Base-by-base conservation (phyloP, 306 rosid species). In the Senna tora region DNA sequence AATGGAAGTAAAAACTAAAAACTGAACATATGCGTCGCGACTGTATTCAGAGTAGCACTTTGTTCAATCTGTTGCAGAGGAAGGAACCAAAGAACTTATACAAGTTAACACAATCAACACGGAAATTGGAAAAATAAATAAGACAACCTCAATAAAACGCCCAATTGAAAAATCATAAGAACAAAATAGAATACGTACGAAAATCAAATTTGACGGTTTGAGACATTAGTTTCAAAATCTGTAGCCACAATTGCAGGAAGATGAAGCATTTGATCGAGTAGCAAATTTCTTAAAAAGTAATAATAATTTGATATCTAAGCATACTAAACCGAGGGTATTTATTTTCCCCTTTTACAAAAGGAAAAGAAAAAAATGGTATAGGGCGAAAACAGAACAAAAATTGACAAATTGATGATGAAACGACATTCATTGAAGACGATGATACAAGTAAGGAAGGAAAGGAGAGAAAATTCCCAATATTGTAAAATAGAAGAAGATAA, bases 391-490 rank as follows among this genome's bases (percentile, higher is more conserved):
- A 17, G 5, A 69, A 57, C 60, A 69, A 15, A 41, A 63, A 58
- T 28, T 59, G 33, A 28, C 8, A 28, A 65, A 78, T 43, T 59
- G 80, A 15, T 65, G 67, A 75, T 43, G 49, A 62, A 62, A 72
- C 79, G 71, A 71, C 77, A 84, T 83, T 83, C 75, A 34, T 46
- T 53, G n/a, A 56, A 56, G 72, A 75, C 43, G 0, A 64, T 43
- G 11, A 42, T 43, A 34, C 53, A 25, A 25, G 1, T 25, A 1
- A 25, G 30, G 30, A 10, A 36, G 55, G 12, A 13, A 19, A 17
- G 9, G 60, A 47, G 50, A 64, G 12, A 41, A 14, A 11, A 65
- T 43, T 43, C 25, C 17, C 45, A 32, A 33, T 57, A 33, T 30
- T 25, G 17, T 72, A 25, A 42, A 20, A 62, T 2, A 15, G 28